Evolutionary conservation across 2,329 filamentous ascomycete genomes (phyloP).

Genomic region (Metarhizium humberi): DNA sequence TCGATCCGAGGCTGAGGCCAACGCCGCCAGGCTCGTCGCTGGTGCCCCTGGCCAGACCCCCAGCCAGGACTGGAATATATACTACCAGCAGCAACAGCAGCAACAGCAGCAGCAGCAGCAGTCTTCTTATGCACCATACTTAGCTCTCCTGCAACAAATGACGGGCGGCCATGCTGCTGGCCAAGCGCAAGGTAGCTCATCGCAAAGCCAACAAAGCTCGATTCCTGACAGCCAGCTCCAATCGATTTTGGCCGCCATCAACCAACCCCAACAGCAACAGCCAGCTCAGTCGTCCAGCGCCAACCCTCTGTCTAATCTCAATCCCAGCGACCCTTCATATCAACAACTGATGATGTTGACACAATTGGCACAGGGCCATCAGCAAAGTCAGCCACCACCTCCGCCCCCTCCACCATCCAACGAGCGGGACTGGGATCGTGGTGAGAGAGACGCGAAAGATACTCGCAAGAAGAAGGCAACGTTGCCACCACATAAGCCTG

Average conservation of each 20-base stretch:
- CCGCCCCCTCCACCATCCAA: slow-evolving; percentile 7
- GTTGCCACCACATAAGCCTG: slow-evolving; percentile 31
- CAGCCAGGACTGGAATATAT: slow-evolving; percentile 18
- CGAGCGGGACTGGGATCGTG: slow-evolving; percentile 18
- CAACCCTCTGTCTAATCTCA: slow-evolving; percentile 17
- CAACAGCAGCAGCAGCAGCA: slow-evolving; percentile 14
- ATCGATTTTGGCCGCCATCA: slow-evolving; percentile 33
- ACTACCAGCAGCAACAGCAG: slow-evolving; percentile 17
- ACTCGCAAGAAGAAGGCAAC: slow-evolving; percentile 31
- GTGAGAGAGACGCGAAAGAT: slow-evolving; percentile 26
- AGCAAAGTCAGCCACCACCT: slow-evolving; percentile 14
- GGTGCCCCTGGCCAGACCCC: slow-evolving; percentile 9
- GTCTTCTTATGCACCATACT: slow-evolving; percentile 29
- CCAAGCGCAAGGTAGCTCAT: slow-evolving; percentile 6
- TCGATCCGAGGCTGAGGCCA: slow-evolving; percentile 23
- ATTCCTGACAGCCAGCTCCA: slow-evolving; percentile 30
- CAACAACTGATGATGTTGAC: slow-evolving; percentile 29
- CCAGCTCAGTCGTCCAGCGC: slow-evolving; percentile 10
- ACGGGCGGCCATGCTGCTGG: slow-evolving; percentile 23
- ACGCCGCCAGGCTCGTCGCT: slow-evolving; percentile 16
- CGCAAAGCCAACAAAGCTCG: slow-evolving; percentile 15
- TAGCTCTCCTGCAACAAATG: slow-evolving; percentile 32
- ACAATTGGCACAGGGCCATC: slow-evolving; percentile 27
- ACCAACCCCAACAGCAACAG: slow-evolving; percentile 22
- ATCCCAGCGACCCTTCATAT: slow-evolving; percentile 30